phyloP scores from a whole-genome alignment of 2,329 filamentous ascomycete species.

The Alternaria gansuensis region DNA sequence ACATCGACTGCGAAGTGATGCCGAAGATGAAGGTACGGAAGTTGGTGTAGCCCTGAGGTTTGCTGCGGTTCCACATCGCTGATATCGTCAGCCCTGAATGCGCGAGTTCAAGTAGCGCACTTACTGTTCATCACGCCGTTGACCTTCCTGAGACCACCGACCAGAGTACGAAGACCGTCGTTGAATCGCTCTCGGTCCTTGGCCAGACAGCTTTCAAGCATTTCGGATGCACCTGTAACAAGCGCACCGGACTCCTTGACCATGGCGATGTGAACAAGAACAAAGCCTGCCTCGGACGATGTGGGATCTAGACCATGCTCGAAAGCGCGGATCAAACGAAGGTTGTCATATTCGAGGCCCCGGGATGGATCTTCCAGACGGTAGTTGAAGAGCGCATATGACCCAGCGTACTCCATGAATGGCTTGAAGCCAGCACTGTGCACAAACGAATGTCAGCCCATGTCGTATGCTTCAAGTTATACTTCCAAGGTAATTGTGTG shows the following conservation, averaged over 20 bases:
- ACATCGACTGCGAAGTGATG: constrained; percentile 93
- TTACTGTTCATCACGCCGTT: constrained; percentile 80
- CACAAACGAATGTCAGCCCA: constrained; percentile 31
- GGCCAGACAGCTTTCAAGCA: constrained; percentile 63
- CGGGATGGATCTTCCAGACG: constrained; percentile 64
- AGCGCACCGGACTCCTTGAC: constrained; percentile 83
- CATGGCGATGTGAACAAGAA: constrained; percentile 97
- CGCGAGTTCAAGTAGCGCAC: constrained; percentile 27
- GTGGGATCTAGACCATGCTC: constrained; percentile 85
- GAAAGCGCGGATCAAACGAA: constrained; percentile 89
- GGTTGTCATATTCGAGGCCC: constrained; percentile 66
- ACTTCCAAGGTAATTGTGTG: background rate
- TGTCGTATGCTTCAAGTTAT: background rate
- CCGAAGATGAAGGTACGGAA: constrained; percentile 98
- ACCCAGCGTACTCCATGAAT: constrained; percentile 84
- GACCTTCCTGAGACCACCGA: constrained; percentile 72
- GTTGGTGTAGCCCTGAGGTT: constrained; percentile 81
- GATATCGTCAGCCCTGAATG: constrained; percentile 15
- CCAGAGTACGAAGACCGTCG: constrained; percentile 58
- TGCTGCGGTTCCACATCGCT: constrained; percentile 90
- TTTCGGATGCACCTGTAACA: constrained; percentile 74
- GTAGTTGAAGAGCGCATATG: constrained; percentile 71
- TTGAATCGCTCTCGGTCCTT: constrained; percentile 68
- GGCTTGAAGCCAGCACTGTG: constrained; percentile 77
- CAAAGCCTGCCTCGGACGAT: constrained; percentile 93